Evolutionary conservation across 257 asterid genomes (phyloP).

Genomic region (Scutellaria barbata): DNA sequence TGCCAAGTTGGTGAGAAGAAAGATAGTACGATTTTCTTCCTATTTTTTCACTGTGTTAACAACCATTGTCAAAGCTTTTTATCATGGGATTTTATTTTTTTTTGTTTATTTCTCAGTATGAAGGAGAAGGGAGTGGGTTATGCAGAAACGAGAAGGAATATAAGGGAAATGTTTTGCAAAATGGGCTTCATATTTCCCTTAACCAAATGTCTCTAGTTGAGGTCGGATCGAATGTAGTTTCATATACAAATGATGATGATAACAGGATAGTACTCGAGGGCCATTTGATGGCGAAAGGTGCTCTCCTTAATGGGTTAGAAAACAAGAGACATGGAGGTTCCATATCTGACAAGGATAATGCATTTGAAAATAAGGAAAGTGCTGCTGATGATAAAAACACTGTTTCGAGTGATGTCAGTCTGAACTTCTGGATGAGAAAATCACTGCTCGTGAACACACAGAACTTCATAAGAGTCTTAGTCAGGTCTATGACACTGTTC

Average conservation of each 20-base stretch:
- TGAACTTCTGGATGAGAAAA: slow-evolving; percentile 38
- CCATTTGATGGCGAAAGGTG: slow-evolving; percentile 31
- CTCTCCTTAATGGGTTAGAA: slow-evolving; percentile 32
- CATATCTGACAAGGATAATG: slow-evolving; percentile 25
- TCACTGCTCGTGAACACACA: slow-evolving; percentile 33
- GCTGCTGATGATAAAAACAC: background rate
- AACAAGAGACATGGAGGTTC: slow-evolving; percentile 32
- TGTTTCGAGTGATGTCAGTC: slow-evolving; percentile 21
- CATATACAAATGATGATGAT: slow-evolving; percentile 33
- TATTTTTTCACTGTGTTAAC: slow-evolving; percentile 5
- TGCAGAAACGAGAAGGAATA: slow-evolving; percentile 28
- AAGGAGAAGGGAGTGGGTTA: slow-evolving; percentile 33
- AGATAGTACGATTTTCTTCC: slow-evolving; percentile 35
- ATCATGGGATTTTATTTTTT: background rate
- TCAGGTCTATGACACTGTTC: slow-evolving; percentile 72
- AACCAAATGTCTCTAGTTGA: slow-evolving; percentile 33
- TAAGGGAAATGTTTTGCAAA: slow-evolving; percentile 26
- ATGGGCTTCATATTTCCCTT: slow-evolving; percentile 30
- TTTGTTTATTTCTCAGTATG: slow-evolving; percentile 47
- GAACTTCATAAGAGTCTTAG: slow-evolving; percentile 61
- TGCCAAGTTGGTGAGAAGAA: slow-evolving; percentile 32
- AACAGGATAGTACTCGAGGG: slow-evolving; percentile 30
- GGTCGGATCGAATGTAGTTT: slow-evolving; percentile 18
- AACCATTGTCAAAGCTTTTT: no score
- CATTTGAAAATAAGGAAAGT: slow-evolving; percentile 23